Conservation (phyloP, 352 stramenopile species). For the Phytophthora fragariaefolia region DNA sequence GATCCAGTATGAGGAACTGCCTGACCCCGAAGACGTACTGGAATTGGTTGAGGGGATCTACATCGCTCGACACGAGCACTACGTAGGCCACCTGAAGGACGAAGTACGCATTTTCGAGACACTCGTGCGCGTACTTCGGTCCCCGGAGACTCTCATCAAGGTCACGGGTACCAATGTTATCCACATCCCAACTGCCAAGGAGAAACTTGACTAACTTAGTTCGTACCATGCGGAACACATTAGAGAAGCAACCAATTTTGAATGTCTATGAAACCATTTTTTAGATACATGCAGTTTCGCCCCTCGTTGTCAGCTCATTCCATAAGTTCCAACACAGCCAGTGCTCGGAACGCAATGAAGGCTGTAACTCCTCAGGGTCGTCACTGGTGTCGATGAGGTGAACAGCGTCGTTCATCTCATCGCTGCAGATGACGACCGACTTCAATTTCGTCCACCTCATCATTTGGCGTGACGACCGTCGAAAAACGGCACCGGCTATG, state of each 20-base stretch:
- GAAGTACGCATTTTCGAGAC: slow-evolving; percentile 91
- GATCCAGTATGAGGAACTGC: slow-evolving; percentile 86
- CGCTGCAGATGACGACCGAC: neutral
- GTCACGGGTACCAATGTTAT: slow-evolving; percentile 88
- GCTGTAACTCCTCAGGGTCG: no score
- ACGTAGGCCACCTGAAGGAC: slow-evolving; percentile 89
- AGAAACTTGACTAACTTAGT: slow-evolving; percentile 88
- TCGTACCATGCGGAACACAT: no score
- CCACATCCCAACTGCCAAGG: slow-evolving; percentile 84
- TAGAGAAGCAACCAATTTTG: no score
- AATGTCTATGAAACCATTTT: no score
- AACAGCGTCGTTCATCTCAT: slow-evolving; percentile 18
- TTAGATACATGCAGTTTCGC: no score
- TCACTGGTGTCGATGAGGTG: no score
- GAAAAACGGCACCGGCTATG: slow-evolving; percentile 13
- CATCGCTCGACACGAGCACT: slow-evolving; percentile 82
- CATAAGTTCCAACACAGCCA: no score
- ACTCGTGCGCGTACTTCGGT: slow-evolving; percentile 83
- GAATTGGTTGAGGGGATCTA: slow-evolving; percentile 91
- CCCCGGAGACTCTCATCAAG: slow-evolving; percentile 84
- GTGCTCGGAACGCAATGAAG: no score
- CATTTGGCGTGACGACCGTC: slow-evolving; percentile 12
- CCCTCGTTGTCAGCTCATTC: no score
- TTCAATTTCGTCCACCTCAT: slow-evolving; percentile 2
- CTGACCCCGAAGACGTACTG: slow-evolving; percentile 82